Evolutionary conservation across 495 filamentous ascomycete genomes (phyloP).

Genomic region (Penicillium manginii): DNA sequence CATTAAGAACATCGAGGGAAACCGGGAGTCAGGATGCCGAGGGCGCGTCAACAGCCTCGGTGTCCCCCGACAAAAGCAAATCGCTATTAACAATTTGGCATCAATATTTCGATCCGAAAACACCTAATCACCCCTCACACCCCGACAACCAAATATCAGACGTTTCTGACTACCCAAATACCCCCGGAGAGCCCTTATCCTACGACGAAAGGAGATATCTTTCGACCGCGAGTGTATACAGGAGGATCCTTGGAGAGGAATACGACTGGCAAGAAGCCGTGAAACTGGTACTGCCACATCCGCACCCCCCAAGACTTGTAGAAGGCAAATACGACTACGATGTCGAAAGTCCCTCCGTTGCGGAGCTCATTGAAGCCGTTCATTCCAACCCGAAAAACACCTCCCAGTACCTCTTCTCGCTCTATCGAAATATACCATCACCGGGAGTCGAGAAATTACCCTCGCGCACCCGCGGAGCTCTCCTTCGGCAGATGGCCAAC

Average conservation of each 20-base stretch:
- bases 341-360: constrained; percentile 38
- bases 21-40: neutral
- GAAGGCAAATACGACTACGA: constrained; percentile 20
- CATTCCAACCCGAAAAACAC: constrained; percentile 41
- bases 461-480: constrained; percentile 56
- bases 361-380: constrained; percentile 46
- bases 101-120: constrained; percentile 3
- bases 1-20: neutral
- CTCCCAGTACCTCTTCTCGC: constrained; percentile 58
- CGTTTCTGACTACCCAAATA: neutral
- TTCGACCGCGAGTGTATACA: constrained; percentile 19
- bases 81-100: neutral
- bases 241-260: constrained; percentile 17
- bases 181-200: constrained; percentile 1
- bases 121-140: neutral
- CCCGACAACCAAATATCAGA: neutral
- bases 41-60: neutral
- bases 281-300: constrained; percentile 18
- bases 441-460: constrained; percentile 71
- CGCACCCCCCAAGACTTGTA: neutral
- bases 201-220: constrained; percentile 21
- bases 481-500: constrained; percentile 70
- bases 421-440: constrained; percentile 63
- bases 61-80: neutral
- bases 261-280: constrained; percentile 23